phyloP scores from a whole-genome alignment of 179 eudicot species.

The Patellifolia procumbens region DNA sequence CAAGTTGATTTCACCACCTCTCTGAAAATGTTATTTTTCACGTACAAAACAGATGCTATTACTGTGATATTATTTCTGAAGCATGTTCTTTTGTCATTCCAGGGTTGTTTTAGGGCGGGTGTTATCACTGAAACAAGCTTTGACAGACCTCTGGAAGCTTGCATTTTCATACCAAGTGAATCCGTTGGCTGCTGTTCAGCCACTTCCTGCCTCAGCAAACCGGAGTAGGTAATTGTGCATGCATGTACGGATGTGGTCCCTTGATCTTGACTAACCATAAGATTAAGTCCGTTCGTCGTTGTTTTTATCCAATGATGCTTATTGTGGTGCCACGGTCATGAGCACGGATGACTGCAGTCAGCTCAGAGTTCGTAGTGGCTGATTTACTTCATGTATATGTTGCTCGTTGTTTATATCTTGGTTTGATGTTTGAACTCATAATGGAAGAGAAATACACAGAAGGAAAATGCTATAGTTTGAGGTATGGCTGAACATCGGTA shows the following conservation, averaged over 20 bases:
- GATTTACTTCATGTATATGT: neutral
- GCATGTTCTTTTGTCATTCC: constrained; percentile 16
- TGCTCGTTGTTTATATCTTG: too few species aligned
- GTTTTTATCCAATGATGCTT: neutral
- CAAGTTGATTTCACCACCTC: constrained; percentile 23
- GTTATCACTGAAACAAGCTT: constrained; percentile 53
- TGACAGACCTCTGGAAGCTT: constrained; percentile 83
- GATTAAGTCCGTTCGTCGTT: neutral
- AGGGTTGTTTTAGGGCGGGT: constrained; percentile 54
- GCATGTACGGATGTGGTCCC: neutral
- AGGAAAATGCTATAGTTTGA: neutral
- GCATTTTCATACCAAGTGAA: constrained; percentile 98
- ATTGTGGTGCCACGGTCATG: neutral
- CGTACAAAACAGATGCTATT: neutral
- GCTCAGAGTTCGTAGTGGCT: neutral
- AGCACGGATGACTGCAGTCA: neutral
- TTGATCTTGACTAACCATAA: neutral
- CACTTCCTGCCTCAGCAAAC: constrained; percentile 54
- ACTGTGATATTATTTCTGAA: constrained; percentile 2
- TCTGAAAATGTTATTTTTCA: constrained; percentile 10
- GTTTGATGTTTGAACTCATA: neutral
- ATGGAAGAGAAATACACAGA: neutral
- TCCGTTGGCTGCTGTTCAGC: constrained; percentile 90
- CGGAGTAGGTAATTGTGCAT: constrained; percentile 40
- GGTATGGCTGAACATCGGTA: neutral